Base-by-base conservation (phyloP, 1,139 yeast species). In the Meyerozyma carpophila region DNA sequence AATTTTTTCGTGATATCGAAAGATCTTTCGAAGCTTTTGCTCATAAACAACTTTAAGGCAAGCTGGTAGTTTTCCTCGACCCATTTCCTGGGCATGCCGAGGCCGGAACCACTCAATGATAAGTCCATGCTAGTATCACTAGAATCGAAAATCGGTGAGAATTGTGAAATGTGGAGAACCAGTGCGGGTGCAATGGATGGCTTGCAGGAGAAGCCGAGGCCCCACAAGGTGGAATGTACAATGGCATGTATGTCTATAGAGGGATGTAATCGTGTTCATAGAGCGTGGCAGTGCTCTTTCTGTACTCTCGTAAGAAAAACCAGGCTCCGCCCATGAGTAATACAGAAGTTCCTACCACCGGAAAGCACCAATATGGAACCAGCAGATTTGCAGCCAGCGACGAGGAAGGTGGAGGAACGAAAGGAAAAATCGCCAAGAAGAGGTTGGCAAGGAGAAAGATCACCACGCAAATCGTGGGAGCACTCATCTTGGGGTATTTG, bases 361-460 rank as follows among this genome's bases (percentile, higher is more conserved):
- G 84, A 54, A 79, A 79, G 28, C 79, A 70, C 70, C 77, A 81
- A 52, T 75, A 81, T 1, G 85, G 84, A 41, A 62, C 66, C 45
- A 49, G 59, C 58, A 50, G 53, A 44, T 11, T 47, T 3, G 48
- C 49, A 48, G 59, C 61, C n/a, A 47, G 44, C 13, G 49, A 42
- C n/a, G 47, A 50, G 36, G 52, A 49, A 21, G 72, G 73, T 2
- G 85, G 85, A 3, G 79, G 81, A 0, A 80, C 60, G 56, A 81
- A 79, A 6, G 85, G 84, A 44, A 79, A 72, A 9, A 80, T 44
- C 2, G 82, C 80, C 52, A 80, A 62, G 48, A 78, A 78, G 5
- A 78, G 32, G 50, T 79, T 79, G 13, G 81, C 72, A 1, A 61
- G n/a, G 13, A 79, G 54, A 52, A 79, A 81, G 1, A 77, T 49